Evolutionary conservation across 495 filamentous ascomycete genomes (phyloP).

Genomic region (Clohesyomyces aquaticus): DNA sequence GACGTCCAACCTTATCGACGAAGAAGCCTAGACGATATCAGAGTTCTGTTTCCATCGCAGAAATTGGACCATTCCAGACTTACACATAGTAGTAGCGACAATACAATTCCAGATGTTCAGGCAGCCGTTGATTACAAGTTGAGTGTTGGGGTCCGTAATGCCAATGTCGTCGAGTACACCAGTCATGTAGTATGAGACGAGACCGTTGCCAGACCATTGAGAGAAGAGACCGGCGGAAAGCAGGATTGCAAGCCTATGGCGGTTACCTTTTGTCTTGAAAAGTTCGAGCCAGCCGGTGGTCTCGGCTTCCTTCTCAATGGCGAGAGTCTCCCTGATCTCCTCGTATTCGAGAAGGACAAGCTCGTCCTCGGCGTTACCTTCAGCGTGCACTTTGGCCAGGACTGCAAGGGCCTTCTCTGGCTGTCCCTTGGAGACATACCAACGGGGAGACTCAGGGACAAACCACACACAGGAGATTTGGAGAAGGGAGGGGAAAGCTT

Average conservation of each 20-base stretch:
- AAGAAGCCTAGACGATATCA: conserved; percentile 44
- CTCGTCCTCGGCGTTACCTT: conserved; percentile 32
- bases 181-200: conserved; percentile 49
- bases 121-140: conserved; percentile 57
- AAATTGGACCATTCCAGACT: background rate
- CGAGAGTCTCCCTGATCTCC: conserved; percentile 43
- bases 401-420: conserved; percentile 64
- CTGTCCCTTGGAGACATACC: conserved; percentile 62
- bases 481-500: conserved; percentile 55
- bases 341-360: conserved; percentile 41
- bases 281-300: conserved; percentile 38
- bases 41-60: background rate
- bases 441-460: conserved; percentile 61
- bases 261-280: conserved; percentile 41
- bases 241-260: conserved; percentile 46
- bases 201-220: conserved; percentile 49
- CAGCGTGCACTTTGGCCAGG: conserved; percentile 54
- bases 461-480: conserved; percentile 61
- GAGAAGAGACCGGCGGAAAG: conserved; percentile 46
- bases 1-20: conserved; percentile 60
- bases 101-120: conserved; percentile 61
- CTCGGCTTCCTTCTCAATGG: conserved; percentile 42
- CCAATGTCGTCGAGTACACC: conserved; percentile 56
- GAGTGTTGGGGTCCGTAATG: conserved; percentile 53
- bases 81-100: conserved; percentile 59